Evolutionary conservation across 768 basidiomycete genomes (phyloP).

Genomic region (Podaxis sp.): DNA sequence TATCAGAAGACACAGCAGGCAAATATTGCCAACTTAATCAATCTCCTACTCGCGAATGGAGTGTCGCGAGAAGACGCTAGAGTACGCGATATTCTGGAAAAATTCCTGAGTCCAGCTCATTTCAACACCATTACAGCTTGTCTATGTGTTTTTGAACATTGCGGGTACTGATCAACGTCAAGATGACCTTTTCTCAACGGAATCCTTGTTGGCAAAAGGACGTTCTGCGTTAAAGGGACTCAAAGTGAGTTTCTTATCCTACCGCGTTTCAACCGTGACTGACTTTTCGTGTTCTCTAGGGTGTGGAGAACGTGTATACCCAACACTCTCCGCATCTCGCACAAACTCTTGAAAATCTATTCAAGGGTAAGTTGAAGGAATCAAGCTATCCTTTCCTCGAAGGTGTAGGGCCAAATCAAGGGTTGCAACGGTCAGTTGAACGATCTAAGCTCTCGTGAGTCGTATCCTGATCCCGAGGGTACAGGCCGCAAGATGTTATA

Average conservation of each 20-base stretch:
- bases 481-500: conserved; percentile 92
- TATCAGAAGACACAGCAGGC: conserved; percentile 88
- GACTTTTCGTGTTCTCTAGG: conserved; percentile 42
- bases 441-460: neutral
- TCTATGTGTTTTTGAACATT: conserved; percentile 89
- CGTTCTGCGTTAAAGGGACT: conserved; percentile 93
- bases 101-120: conserved; percentile 10
- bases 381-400: conserved; percentile 88
- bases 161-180: conserved; percentile 96
- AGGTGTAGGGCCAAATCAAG: conserved; percentile 59
- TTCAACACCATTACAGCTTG: conserved; percentile 53
- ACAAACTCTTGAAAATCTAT: conserved; percentile 86
- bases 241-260: conserved; percentile 52
- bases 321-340: conserved; percentile 94
- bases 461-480: neutral
- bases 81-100: conserved; percentile 33
- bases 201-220: conserved; percentile 91
- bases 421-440: conserved; percentile 60
- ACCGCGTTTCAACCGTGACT: neutral
- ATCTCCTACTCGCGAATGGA: conserved; percentile 72
- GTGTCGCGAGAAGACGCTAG: conserved; percentile 74
- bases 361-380: conserved; percentile 85
- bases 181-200: conserved; percentile 95
- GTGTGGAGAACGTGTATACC: conserved; percentile 98
- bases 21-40: conserved; percentile 80